These are phyloP conservation scores for Drechslera avenae DNA, from an alignment of 2,329 filamentous ascomycete genomes.

Conservation along the genomic window DNA sequence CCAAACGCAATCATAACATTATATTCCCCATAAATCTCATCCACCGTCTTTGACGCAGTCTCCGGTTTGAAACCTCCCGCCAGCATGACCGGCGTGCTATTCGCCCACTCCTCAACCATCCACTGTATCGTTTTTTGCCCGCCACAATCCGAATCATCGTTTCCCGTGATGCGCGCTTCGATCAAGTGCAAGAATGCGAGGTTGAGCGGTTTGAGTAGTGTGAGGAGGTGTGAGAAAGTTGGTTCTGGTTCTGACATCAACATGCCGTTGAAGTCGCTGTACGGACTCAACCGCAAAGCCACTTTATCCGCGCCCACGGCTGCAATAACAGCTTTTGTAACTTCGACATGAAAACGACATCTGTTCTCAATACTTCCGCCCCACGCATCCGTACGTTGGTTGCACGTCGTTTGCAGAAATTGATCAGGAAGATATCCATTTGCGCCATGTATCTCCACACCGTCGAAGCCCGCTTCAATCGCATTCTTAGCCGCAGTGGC, in stretches of 20 bases:
- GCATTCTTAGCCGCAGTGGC: slow-evolving; percentile 51
- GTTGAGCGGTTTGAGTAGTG: neutral
- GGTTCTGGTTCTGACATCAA: slow-evolving; percentile 59
- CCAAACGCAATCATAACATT: slow-evolving; percentile 49
- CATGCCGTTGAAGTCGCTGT: slow-evolving; percentile 67
- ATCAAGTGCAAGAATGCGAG: slow-evolving; percentile 9
- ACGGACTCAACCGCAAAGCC: slow-evolving; percentile 66
- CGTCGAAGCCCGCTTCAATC: slow-evolving; percentile 62
- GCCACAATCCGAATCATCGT: slow-evolving; percentile 18
- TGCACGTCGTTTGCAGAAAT: slow-evolving; percentile 65
- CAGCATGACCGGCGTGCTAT: slow-evolving; percentile 34
- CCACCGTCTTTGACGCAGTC: slow-evolving; percentile 37
- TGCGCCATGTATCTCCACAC: slow-evolving; percentile 61
- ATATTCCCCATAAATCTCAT: slow-evolving; percentile 45
- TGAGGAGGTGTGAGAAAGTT: slow-evolving; percentile 5
- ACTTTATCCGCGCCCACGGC: slow-evolving; percentile 60
- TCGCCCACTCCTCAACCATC: slow-evolving; percentile 16
- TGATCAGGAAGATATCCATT: slow-evolving; percentile 71
- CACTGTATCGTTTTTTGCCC: slow-evolving; percentile 18
- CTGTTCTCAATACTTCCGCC: slow-evolving; percentile 58
- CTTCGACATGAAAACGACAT: slow-evolving; percentile 57
- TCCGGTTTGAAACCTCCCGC: slow-evolving; percentile 49
- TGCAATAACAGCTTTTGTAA: slow-evolving; percentile 55
- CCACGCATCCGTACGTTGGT: slow-evolving; percentile 57
- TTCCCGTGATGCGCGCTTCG: slow-evolving; percentile 14